Conservation (phyloP, 345 rosid species). For the Populus davidiana region DNA sequence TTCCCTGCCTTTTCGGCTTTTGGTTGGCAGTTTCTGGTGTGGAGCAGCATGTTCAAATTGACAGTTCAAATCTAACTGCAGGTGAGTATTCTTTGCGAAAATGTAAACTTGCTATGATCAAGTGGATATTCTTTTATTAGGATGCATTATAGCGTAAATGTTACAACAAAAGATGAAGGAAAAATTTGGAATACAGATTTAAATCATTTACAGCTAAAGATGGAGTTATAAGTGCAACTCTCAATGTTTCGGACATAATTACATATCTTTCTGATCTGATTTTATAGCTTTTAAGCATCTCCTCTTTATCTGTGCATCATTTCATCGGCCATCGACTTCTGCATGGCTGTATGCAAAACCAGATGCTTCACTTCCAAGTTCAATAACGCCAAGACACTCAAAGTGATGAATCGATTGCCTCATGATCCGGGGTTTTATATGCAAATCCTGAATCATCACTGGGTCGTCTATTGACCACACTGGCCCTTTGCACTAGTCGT, state of each 20-base stretch:
- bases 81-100: background rate
- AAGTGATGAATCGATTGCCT: conserved; percentile 58
- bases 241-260: conserved; percentile 21
- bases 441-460: conserved; percentile 86
- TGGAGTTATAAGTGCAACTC: background rate
- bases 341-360: conserved; percentile 11
- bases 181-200: conserved; percentile 3
- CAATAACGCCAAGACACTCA: conserved; percentile 20
- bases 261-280: conserved; percentile 13
- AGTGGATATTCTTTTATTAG: conserved; percentile 2
- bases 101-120: background rate
- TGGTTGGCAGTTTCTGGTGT: conserved; percentile 10
- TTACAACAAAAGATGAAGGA: background rate
- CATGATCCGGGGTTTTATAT: conserved; percentile 82
- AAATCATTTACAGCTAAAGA: conserved; percentile 14
- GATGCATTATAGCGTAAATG: background rate
- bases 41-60: background rate
- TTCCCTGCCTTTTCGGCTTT: background rate
- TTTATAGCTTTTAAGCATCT: background rate
- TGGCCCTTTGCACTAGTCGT: conserved; percentile 88
- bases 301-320: background rate
- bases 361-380: conserved; percentile 12
- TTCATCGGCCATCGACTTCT: conserved; percentile 6
- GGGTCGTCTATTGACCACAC: conserved; percentile 72
- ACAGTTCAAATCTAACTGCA: background rate